These are phyloP conservation scores for Suillus brevipes DNA, from an alignment of 768 basidiomycete genomes.

Conservation along the genomic window DNA sequence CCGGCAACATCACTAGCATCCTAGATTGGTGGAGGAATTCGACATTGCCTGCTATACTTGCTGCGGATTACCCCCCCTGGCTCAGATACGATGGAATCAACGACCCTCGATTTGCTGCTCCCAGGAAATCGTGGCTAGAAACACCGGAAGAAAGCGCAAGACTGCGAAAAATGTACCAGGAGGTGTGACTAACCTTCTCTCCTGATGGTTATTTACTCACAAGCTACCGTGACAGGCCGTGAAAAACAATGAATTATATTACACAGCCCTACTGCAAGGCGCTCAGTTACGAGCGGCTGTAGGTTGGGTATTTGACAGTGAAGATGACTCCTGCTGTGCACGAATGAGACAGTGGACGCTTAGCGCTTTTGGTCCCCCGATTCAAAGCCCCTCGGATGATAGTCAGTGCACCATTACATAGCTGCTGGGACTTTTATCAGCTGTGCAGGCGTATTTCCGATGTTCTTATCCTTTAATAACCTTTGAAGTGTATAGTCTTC, in stretches of 20 bases:
- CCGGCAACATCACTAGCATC: constrained; percentile 14
- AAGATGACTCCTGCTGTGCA: constrained; percentile 7
- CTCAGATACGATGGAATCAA: constrained; percentile 22
- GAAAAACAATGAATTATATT: constrained; percentile 1
- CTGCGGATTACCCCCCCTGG: constrained; percentile 25
- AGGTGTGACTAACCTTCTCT: background rate
- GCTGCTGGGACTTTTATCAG: background rate
- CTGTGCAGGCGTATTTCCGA: too few species aligned
- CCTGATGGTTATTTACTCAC: background rate
- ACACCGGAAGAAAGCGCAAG: constrained; percentile 8
- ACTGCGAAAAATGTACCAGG: constrained; percentile 4
- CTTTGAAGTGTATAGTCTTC: background rate
- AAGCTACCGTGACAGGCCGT: background rate
- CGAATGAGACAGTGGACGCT: constrained; percentile 13
- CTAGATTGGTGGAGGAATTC: constrained; percentile 27
- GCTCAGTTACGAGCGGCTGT: constrained; percentile 10
- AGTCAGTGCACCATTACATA: constrained; percentile 1
- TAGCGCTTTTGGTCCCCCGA: constrained; percentile 13
- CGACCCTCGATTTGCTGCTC: constrained; percentile 16
- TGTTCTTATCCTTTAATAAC: background rate
- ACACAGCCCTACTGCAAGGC: constrained; percentile 11
- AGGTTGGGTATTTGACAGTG: constrained; percentile 10
- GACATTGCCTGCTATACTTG: constrained; percentile 21
- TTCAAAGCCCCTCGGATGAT: constrained; percentile 1
- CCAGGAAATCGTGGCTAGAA: constrained; percentile 11